A percentile compares a stretch with the other conserved stretches of the same genome.
These are phyloP conservation scores for Talaromyces sp. DNA, from an alignment of 2,329 filamentous ascomycete species.

Conservation along the genomic window DNA sequence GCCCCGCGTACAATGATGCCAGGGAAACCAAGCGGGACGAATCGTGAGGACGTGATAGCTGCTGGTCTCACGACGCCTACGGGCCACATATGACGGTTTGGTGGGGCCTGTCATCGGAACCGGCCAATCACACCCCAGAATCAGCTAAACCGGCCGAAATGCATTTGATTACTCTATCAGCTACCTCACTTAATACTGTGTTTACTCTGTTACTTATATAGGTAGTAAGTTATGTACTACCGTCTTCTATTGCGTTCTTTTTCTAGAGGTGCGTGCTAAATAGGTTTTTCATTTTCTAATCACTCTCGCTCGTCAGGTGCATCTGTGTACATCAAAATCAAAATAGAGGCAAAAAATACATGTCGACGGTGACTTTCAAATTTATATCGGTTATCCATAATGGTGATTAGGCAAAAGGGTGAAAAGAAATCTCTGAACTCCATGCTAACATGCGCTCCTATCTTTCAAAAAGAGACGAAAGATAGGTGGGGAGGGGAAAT, in stretches of 20 bases:
- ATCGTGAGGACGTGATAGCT: neutral
- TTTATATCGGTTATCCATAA: constrained; percentile 1
- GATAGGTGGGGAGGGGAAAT: constrained; percentile 17
- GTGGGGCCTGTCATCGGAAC: neutral
- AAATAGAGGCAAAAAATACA: constrained; percentile 10
- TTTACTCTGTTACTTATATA: too few relatives aligned
- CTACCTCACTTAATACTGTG: too few relatives aligned
- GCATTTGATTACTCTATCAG: too few relatives aligned
- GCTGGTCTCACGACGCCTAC: neutral
- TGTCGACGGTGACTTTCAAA: constrained; percentile 1
- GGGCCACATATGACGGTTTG: constrained; percentile 12
- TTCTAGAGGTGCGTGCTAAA: neutral
- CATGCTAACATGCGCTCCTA: constrained; percentile 19
- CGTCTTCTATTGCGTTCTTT: neutral
- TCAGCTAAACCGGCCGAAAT: neutral
- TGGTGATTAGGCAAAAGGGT: constrained; percentile 4
- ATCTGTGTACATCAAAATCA: constrained; percentile 11
- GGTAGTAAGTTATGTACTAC: neutral
- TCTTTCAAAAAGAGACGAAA: constrained; percentile 10
- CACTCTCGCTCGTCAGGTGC: neutral
- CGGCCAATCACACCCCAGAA: neutral
- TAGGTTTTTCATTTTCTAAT: constrained; percentile 1
- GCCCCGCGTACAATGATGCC: neutral
- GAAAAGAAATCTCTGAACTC: constrained; percentile 16
- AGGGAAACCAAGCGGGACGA: neutral